Evolutionary conservation across 1,139 yeast genomes (phyloP).

Genomic region (Blastobotrys arbuscula): DNA sequence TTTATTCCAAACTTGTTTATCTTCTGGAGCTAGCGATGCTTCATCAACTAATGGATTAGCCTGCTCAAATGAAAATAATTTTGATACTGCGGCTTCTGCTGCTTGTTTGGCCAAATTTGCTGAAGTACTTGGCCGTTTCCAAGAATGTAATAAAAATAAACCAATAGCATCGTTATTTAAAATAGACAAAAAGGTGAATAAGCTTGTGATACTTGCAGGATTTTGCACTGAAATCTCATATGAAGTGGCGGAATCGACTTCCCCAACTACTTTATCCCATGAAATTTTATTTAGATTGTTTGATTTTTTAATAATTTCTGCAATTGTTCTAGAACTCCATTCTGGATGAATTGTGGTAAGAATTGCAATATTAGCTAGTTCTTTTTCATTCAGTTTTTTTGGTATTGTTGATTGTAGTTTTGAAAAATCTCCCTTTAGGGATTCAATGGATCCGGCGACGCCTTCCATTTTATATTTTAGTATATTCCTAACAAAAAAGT

Average conservation of each 20-base stretch:
- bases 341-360: slow-evolving; percentile 6
- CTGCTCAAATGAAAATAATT: not conserved
- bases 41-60: not conserved
- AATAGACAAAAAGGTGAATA: slow-evolving; percentile 2
- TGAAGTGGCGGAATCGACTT: not conserved
- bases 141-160: slow-evolving; percentile 2
- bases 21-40: not conserved
- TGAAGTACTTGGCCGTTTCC: slow-evolving; percentile 6
- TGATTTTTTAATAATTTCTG: not conserved
- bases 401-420: slow-evolving; percentile 1
- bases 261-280: slow-evolving; percentile 1
- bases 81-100: slow-evolving; percentile 2
- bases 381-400: slow-evolving; percentile 3
- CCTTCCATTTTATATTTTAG: slow-evolving; percentile 6
- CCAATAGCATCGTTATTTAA: not conserved
- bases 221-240: slow-evolving; percentile 1
- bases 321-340: slow-evolving; percentile 3
- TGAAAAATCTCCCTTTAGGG: slow-evolving; percentile 7
- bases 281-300: not conserved
- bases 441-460: slow-evolving; percentile 8
- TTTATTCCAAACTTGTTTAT: not conserved
- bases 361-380: slow-evolving; percentile 6
- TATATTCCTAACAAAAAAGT: not conserved
- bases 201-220: not conserved
- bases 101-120: not conserved